A percentile compares a stretch with the other conserved stretches of the same genome.
Conservation (phyloP, 108 stramenopile genomes). For the Aureococcus anophagefferens region DNA sequence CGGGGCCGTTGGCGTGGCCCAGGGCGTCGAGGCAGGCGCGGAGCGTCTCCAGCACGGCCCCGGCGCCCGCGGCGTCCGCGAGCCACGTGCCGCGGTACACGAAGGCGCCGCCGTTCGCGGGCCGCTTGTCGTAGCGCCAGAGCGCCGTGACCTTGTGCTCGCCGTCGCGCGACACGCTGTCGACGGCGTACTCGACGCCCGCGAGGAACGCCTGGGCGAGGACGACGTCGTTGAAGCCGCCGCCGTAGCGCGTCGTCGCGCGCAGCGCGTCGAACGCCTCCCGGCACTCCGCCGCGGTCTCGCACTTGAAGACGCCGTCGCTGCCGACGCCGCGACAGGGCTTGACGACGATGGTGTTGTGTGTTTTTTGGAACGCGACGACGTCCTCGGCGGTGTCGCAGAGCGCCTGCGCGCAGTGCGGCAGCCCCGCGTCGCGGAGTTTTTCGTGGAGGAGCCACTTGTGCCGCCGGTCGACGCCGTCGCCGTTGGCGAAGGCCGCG, state of each 20-base stretch:
- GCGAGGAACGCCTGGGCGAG: slow-evolving; percentile 52
- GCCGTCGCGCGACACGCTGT: slow-evolving; percentile 73
- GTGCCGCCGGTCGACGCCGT: slow-evolving; percentile 31
- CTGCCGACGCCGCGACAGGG: slow-evolving; percentile 75
- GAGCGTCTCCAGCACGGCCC: slow-evolving; percentile 47
- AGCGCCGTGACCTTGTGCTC: slow-evolving; percentile 81
- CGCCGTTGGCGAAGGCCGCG: slow-evolving; percentile 24
- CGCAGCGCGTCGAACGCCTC: slow-evolving; percentile 63
- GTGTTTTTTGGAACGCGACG: neutral
- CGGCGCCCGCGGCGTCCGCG: slow-evolving; percentile 31
- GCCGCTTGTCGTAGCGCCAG: slow-evolving; percentile 90
- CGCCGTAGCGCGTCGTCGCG: slow-evolving; percentile 65
- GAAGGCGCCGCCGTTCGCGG: slow-evolving; percentile 68
- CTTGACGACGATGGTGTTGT: slow-evolving; percentile 59
- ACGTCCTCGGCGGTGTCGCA: slow-evolving; percentile 1
- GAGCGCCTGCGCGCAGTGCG: neutral
- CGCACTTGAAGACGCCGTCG: slow-evolving; percentile 80
- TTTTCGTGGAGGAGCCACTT: slow-evolving; percentile 44
- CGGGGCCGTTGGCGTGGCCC: slow-evolving; percentile 57
- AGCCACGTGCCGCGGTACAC: slow-evolving; percentile 74
- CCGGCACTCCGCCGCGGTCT: slow-evolving; percentile 41
- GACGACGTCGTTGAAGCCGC: slow-evolving; percentile 54
- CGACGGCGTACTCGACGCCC: slow-evolving; percentile 82
- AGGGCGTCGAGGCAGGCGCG: slow-evolving; percentile 48
- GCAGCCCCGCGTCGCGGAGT: slow-evolving; percentile 7